Percentiles rank a stretch among this genome's conserved stretches.
Conservation (phyloP, 2,329 filamentous ascomycete species). For the Drechslerella coelobrocha region DNA sequence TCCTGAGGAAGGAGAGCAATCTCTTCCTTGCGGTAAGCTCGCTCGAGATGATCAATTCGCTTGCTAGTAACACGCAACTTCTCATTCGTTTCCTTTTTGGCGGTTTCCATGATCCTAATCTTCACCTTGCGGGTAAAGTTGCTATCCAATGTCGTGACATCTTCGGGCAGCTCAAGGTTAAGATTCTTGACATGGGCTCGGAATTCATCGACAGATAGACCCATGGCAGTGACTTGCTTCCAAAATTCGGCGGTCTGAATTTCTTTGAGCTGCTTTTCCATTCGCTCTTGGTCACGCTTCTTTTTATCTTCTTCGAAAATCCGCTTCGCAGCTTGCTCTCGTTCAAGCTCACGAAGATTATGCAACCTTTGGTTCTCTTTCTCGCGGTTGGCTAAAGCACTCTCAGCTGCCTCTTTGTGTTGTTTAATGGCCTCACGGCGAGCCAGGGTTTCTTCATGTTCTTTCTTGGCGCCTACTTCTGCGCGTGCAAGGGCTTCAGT, state of each 20-base stretch:
- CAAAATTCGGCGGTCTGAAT: slow-evolving; percentile 93
- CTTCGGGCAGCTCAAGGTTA: slow-evolving; percentile 72
- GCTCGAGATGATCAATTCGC: slow-evolving; percentile 94
- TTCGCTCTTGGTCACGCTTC: slow-evolving; percentile 83
- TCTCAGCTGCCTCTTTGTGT: slow-evolving; percentile 94
- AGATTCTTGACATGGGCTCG: slow-evolving; percentile 38
- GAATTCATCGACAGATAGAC: slow-evolving; percentile 46
- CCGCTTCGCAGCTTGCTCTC: slow-evolving; percentile 86
- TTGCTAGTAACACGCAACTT: slow-evolving; percentile 90
- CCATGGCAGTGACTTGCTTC: slow-evolving; percentile 75
- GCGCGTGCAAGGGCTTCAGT: slow-evolving; percentile 80
- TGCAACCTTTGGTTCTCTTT: slow-evolving; percentile 91
- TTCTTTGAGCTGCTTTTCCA: slow-evolving; percentile 85
- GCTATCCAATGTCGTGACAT: slow-evolving; percentile 85
- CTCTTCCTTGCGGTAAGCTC: slow-evolving; percentile 95
- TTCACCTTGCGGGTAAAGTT: slow-evolving; percentile 92
- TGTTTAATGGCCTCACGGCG: slow-evolving; percentile 92
- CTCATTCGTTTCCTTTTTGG: slow-evolving; percentile 95
- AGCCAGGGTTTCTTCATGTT: slow-evolving; percentile 82
- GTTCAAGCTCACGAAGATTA: slow-evolving; percentile 81
- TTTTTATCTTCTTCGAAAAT: slow-evolving; percentile 90
- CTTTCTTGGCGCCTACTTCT: slow-evolving; percentile 85
- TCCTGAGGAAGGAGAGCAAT: slow-evolving; percentile 87
- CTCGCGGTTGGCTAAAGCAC: slow-evolving; percentile 84
- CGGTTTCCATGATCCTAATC: slow-evolving; percentile 91